Base-by-base conservation (phyloP, 192 early-diverging fungal species). In the Phycomyces nitens region DNA sequence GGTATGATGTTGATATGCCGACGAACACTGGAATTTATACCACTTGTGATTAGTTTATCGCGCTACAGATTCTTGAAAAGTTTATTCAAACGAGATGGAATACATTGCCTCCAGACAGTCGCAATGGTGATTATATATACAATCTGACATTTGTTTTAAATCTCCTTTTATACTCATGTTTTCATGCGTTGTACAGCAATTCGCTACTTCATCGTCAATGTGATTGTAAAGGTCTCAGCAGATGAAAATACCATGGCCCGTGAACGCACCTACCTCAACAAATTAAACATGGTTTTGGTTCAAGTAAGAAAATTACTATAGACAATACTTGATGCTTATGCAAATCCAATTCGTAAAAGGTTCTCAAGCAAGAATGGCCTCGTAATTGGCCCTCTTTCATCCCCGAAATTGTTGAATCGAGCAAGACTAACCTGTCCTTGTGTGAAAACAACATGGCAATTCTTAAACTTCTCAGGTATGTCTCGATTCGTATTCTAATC, bases 381-480 rank as follows among this genome's bases (percentile, higher is more conserved):
- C 93, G 93, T 70, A 95, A 96, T 71, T 99, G 97, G 97, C 97
- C 97, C 2, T 80, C 82, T 24, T 99, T 99, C 71, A 98, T 99
- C 66, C 92, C 97, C 18, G 96, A 98, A 77, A 95, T 99, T 68
- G 93, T 99, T 27, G 79, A 82, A n/a, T 94, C 96, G 14, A 94
- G 94, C 77, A 91, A 91, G 70, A 84, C 88, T 18, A 98, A 92
- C 65, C 76, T 98, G 11, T 79, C 94, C 5, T 78, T 99, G 12
- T 99, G 97, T 72, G 96, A 98, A 71, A 99, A 99, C 84, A 99
- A 98, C 80, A 99, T 99, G 96, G 90, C 88, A 42, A 99, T 99
- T 66, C 81, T 99, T 44, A 98, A 99, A 68, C 80, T 99, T 34
- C 82, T 99, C 38, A 96, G 93, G 92, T 93, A 70, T 7, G n/a